These are phyloP conservation scores for Fraxinus latifolia DNA, from an alignment of 305 asterid species.

Conservation along the genomic window DNA sequence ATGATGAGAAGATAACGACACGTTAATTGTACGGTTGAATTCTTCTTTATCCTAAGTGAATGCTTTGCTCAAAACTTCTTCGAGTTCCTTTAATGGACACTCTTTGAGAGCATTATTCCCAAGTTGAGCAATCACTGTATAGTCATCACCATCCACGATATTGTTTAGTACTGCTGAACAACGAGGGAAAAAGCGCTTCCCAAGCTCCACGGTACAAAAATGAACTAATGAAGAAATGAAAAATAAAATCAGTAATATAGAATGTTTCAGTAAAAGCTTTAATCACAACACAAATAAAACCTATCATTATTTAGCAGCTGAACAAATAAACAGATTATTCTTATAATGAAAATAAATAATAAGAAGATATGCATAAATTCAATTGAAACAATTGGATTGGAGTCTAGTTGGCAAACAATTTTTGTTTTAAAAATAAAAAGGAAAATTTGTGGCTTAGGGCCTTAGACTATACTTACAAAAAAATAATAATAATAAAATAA, in stretches of 20 bases:
- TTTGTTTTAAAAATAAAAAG: no score
- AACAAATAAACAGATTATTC: no score
- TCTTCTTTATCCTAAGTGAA: constrained; percentile 77
- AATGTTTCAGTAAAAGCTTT: neutral
- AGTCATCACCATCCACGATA: constrained; percentile 80
- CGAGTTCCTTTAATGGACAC: constrained; percentile 67
- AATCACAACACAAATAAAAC: neutral
- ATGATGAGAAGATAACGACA: constrained; percentile 35
- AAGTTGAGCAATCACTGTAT: constrained; percentile 56
- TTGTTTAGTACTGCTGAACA: constrained; percentile 71
- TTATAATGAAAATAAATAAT: no score
- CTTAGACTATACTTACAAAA: no score
- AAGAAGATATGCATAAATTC: neutral
- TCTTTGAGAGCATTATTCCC: constrained; percentile 48
- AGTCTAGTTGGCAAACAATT: no score
- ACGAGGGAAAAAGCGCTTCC: constrained; percentile 87
- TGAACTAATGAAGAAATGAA: neutral
- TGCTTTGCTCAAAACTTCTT: constrained; percentile 67
- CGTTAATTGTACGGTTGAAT: constrained; percentile 38
- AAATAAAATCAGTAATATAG: neutral
- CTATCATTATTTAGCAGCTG: neutral
- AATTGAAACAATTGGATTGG: neutral
- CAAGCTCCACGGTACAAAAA: constrained; percentile 64
- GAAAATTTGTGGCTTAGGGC: no score
- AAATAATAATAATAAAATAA: no score